A percentile compares a stretch with the other conserved stretches of the same genome.
phyloP scores from a whole-genome alignment of 2,329 filamentous ascomycete genomes.

The Phialocephala subalpina region DNA sequence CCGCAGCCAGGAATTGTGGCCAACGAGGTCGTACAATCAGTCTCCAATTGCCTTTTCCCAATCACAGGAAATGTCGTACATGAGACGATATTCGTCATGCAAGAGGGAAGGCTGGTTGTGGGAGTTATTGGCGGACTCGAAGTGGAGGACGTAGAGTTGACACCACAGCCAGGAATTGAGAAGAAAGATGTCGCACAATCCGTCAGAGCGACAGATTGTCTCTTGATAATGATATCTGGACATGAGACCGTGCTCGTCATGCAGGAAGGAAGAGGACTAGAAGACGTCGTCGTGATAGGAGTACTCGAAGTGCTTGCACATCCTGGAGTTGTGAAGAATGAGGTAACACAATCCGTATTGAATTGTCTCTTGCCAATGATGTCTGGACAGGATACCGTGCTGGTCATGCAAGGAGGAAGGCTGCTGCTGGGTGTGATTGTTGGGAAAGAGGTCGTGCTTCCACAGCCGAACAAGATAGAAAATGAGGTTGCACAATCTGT shows the following conservation, averaged over 20 bases:
- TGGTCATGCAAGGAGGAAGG: slow-evolving; percentile 5
- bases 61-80: slow-evolving; percentile 5
- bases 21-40: slow-evolving; percentile 9
- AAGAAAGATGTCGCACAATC: slow-evolving; percentile 11
- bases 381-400: background rate
- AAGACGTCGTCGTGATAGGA: background rate
- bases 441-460: background rate
- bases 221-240: background rate
- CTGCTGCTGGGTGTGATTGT: background rate
- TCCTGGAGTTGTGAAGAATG: background rate
- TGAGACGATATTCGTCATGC: slow-evolving; percentile 14
- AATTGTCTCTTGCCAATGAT: slow-evolving; percentile 5
- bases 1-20: slow-evolving; percentile 17
- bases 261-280: background rate
- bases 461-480: slow-evolving; percentile 3
- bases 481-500: slow-evolving; percentile 12
- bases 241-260: background rate
- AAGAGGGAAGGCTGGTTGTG: slow-evolving; percentile 6
- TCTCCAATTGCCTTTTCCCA: slow-evolving; percentile 4
- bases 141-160: background rate
- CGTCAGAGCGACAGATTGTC: background rate
- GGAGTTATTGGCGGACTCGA: background rate
- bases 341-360: slow-evolving; percentile 10
- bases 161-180: slow-evolving; percentile 5
- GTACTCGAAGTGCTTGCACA: background rate